These are phyloP conservation scores for Cucurbita argyrosperma DNA, from an alignment of 306 rosid species.

Conservation along the genomic window DNA sequence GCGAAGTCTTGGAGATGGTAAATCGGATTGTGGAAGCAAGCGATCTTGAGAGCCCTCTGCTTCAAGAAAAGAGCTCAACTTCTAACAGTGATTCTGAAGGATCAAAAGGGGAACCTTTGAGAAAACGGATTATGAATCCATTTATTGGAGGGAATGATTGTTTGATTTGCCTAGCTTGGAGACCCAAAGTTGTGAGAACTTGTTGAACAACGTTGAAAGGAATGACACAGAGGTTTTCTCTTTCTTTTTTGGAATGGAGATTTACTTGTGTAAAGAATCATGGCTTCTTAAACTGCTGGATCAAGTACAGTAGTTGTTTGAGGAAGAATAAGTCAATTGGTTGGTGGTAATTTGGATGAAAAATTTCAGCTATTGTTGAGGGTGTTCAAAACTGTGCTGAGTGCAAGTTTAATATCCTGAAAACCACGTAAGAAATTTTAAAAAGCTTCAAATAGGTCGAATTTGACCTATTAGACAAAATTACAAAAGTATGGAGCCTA, in stretches of 20 bases:
- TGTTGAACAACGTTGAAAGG: slow-evolving; percentile 5
- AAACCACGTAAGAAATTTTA: too few species aligned
- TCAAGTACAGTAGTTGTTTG: not conserved
- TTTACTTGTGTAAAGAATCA: not conserved
- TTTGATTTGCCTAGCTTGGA: slow-evolving; percentile 20
- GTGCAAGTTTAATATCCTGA: too few species aligned
- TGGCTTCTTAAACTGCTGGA: not conserved
- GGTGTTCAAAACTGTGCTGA: not conserved
- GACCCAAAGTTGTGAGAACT: slow-evolving; percentile 22
- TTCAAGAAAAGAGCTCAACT: slow-evolving; percentile 9
- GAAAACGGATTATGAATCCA: slow-evolving; percentile 23
- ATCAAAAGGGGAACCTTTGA: slow-evolving; percentile 25
- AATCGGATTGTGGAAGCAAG: slow-evolving; percentile 14
- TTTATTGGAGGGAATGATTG: slow-evolving; percentile 30
- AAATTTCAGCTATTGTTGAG: not conserved
- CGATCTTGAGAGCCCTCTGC: slow-evolving; percentile 18
- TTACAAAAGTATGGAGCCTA: too few species aligned
- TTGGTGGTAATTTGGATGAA: not conserved
- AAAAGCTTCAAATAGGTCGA: too few species aligned
- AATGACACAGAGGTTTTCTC: not conserved
- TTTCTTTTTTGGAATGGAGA: not conserved
- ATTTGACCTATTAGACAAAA: too few species aligned
- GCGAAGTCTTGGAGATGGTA: slow-evolving; percentile 36
- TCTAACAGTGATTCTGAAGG: slow-evolving; percentile 8
- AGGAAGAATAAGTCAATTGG: not conserved